A percentile compares a stretch with the other conserved stretches of the same genome.
These are phyloP conservation scores for Sphenostylis stenocarpa DNA, from an alignment of 306 rosid genomes.

Conservation along the genomic window DNA sequence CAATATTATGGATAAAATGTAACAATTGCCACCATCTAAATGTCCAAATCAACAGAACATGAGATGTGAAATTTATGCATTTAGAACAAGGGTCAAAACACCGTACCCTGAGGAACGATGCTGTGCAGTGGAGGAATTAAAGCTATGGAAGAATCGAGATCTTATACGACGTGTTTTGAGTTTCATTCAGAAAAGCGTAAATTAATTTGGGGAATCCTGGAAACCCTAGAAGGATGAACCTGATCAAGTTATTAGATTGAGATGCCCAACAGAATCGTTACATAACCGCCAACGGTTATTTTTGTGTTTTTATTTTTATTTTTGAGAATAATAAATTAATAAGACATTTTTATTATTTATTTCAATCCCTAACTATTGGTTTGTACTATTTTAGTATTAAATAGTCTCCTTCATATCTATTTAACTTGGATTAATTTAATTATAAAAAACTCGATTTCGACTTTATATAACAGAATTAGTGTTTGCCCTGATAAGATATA, in stretches of 20 bases:
- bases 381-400: not conserved
- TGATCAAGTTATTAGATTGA: not conserved
- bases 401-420: too few relatives aligned
- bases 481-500: too few relatives aligned
- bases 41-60: not conserved
- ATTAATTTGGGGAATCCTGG: not conserved
- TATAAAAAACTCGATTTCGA: too few relatives aligned
- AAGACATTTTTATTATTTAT: not conserved
- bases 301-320: not conserved
- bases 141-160: not conserved
- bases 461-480: too few relatives aligned
- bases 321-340: not conserved
- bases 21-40: not conserved
- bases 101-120: constrained; percentile 7
- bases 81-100: not conserved
- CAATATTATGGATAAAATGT: not conserved
- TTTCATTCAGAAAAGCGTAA: constrained; percentile 3
- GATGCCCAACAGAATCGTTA: constrained; percentile 1
- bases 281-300: constrained; percentile 15
- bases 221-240: constrained; percentile 28
- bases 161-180: constrained; percentile 13
- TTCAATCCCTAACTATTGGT: not conserved
- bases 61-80: not conserved
- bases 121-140: not conserved
- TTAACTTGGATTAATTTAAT: too few relatives aligned